Evolutionary conservation across 768 basidiomycete species (phyloP).

Genomic region (Tulasnella calospora): DNA sequence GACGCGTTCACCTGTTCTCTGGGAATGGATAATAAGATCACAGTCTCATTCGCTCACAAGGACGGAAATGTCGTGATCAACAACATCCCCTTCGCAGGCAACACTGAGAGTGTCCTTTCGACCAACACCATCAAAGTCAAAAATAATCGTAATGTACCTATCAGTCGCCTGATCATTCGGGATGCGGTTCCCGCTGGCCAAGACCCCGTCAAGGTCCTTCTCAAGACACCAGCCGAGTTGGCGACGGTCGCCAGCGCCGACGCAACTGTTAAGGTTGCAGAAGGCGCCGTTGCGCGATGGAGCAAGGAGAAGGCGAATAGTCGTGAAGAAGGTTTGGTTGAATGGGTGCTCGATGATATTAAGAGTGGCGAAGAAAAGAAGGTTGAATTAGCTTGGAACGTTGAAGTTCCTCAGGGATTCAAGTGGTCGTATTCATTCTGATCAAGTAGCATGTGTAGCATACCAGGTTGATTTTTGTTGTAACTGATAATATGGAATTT

Average conservation of each 20-base stretch:
- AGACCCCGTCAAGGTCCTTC: slow-evolving; percentile 24
- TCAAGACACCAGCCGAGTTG: slow-evolving; percentile 16
- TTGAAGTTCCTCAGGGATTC: slow-evolving; percentile 17
- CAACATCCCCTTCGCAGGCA: slow-evolving; percentile 20
- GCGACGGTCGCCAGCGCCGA: slow-evolving; percentile 13
- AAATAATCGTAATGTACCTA: slow-evolving; percentile 26
- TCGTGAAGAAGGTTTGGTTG: slow-evolving; percentile 21
- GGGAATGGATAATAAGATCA: slow-evolving; percentile 40
- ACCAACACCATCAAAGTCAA: slow-evolving; percentile 29
- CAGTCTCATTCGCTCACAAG: slow-evolving; percentile 34
- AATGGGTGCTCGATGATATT: slow-evolving; percentile 15
- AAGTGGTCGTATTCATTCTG: slow-evolving; percentile 7
- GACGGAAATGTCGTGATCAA: slow-evolving; percentile 23
- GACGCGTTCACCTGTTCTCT: slow-evolving; percentile 55
- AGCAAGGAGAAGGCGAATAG: slow-evolving; percentile 1
- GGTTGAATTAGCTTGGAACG: slow-evolving; percentile 11
- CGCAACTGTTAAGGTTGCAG: slow-evolving; percentile 5
- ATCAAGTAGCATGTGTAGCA: not conserved
- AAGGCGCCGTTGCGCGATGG: slow-evolving; percentile 12
- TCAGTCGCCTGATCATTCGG: slow-evolving; percentile 32
- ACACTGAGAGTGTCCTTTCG: slow-evolving; percentile 24
- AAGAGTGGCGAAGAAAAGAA: slow-evolving; percentile 14
- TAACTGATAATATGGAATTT: not conserved
- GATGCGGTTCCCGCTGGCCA: slow-evolving; percentile 32
- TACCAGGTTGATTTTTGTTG: not conserved